Conservation (phyloP, 805 yeast genomes). For the Candida hispaniensis region DNA sequence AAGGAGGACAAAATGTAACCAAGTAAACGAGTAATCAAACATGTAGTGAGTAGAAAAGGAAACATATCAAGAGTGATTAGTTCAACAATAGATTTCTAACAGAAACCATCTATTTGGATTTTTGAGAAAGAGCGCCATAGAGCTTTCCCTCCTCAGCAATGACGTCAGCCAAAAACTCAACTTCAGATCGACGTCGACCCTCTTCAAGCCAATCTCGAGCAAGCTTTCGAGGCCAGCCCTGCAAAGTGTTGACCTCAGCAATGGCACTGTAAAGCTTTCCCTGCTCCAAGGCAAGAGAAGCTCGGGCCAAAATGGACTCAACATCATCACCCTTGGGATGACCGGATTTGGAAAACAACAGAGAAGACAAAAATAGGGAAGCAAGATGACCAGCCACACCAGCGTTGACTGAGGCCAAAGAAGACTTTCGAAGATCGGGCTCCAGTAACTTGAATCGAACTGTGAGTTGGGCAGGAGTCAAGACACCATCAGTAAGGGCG, state of each 20-base stretch:
- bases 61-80: background rate
- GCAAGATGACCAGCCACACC: conserved; percentile 88
- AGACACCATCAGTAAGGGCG: conserved; percentile 43
- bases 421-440: conserved; percentile 80
- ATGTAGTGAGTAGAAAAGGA: conserved; percentile 1
- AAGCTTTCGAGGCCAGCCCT: conserved; percentile 86
- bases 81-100: background rate
- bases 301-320: conserved; percentile 81
- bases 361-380: conserved; percentile 63
- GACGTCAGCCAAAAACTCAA: conserved; percentile 60
- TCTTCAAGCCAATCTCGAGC: conserved; percentile 88
- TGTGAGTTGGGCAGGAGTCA: conserved; percentile 67
- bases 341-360: conserved; percentile 71
- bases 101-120: conserved; percentile 1
- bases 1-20: background rate
- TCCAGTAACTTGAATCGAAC: conserved; percentile 69
- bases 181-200: conserved; percentile 81
- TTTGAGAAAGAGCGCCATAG: conserved; percentile 16
- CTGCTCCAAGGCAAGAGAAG: conserved; percentile 58
- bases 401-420: conserved; percentile 88
- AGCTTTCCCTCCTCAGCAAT: conserved; percentile 31
- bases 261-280: conserved; percentile 82
- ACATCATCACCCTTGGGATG: conserved; percentile 71
- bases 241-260: conserved; percentile 77
- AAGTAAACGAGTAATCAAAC: background rate